A percentile compares a stretch with the other conserved stretches of the same genome.
phyloP scores from a whole-genome alignment of 306 rosid genomes.

The Cyclanthera cordifolia region DNA sequence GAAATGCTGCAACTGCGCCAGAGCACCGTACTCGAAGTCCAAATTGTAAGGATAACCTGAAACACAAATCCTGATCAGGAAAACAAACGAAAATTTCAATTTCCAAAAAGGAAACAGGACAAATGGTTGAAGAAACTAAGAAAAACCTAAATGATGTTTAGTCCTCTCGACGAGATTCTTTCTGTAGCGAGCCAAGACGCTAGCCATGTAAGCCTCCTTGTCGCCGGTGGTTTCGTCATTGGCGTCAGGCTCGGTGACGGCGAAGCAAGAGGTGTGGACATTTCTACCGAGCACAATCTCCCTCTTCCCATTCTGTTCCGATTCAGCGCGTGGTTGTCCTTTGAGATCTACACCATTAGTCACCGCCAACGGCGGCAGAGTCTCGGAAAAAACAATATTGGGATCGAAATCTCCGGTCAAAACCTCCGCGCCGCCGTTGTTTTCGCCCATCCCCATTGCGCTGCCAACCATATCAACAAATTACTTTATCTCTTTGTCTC shows the following conservation, averaged over 20 bases:
- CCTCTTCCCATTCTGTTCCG: slow-evolving; percentile 14
- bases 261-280: slow-evolving; percentile 50
- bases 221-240: slow-evolving; percentile 74
- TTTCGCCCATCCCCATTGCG: neutral
- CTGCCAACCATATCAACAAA: slow-evolving; percentile 18
- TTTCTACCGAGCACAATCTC: slow-evolving; percentile 59
- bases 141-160: slow-evolving; percentile 55
- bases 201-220: slow-evolving; percentile 69
- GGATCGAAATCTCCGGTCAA: slow-evolving; percentile 22
- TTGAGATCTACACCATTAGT: slow-evolving; percentile 3
- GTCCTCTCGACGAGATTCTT: slow-evolving; percentile 56
- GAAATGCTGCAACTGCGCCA: slow-evolving; percentile 79
- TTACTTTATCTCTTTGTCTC: neutral
- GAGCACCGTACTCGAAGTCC: slow-evolving; percentile 92
- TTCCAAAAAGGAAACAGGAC: neutral
- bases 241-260: slow-evolving; percentile 58
- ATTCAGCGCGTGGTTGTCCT: neutral
- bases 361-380: slow-evolving; percentile 24
- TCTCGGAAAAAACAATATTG: slow-evolving; percentile 23
- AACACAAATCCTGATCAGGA: slow-evolving; percentile 13
- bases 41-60: slow-evolving; percentile 77
- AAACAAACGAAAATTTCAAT: neutral
- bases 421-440: slow-evolving; percentile 10
- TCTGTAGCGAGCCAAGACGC: slow-evolving; percentile 58
- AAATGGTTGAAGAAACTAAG: neutral